Evolutionary conservation across 2,329 filamentous ascomycete genomes (phyloP).

Genomic region (Ceratocystis smalleyi): DNA sequence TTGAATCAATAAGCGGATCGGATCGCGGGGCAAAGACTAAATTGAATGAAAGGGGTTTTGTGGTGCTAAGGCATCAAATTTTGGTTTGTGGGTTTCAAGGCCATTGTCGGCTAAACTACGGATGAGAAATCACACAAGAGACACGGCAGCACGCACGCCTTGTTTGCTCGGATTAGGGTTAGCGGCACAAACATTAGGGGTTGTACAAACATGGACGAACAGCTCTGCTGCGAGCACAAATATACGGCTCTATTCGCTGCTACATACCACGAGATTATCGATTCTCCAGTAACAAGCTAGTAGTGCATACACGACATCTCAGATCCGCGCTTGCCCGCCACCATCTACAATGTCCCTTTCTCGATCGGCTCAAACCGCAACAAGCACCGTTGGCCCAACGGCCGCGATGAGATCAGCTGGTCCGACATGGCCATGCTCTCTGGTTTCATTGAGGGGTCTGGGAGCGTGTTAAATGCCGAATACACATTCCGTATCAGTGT

Average conservation of each 20-base stretch:
- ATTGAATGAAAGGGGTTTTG: background rate
- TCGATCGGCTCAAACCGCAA: conserved; percentile 32
- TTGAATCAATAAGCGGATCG: background rate
- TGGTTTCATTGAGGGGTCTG: conserved; percentile 37
- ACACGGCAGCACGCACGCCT: background rate
- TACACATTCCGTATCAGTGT: conserved; percentile 47
- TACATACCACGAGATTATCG: background rate
- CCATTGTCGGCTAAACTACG: background rate
- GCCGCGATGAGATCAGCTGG: conserved; percentile 51
- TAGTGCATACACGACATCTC: background rate
- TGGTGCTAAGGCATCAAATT: background rate
- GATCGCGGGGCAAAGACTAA: background rate
- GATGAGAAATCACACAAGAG: background rate
- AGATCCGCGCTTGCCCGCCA: background rate
- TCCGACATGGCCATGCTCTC: conserved; percentile 49
- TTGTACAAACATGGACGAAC: background rate
- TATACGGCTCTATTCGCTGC: background rate
- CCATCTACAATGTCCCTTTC: conserved; percentile 11
- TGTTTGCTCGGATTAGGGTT: background rate
- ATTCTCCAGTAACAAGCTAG: background rate
- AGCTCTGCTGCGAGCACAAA: background rate
- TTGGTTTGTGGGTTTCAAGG: conserved; percentile 1
- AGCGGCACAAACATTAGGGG: background rate
- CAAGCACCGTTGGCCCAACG: conserved; percentile 42
- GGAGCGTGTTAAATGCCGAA: conserved; percentile 38